Base-by-base conservation (phyloP, 805 yeast species). In the Candida sphagnicola region DNA sequence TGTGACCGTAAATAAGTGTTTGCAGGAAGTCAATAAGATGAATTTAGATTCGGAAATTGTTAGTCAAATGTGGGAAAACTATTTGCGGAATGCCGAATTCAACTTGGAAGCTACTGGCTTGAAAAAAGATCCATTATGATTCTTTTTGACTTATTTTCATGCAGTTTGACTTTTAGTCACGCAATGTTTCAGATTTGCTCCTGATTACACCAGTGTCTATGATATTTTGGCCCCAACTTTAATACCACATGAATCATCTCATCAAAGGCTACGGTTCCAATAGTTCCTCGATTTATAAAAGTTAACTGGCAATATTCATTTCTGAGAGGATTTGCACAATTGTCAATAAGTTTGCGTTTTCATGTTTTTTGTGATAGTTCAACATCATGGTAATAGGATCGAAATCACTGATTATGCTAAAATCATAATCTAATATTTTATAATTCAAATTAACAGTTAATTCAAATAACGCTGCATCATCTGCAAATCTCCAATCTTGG, bases 31-130 rank as follows among this genome's bases (percentile, higher is more conserved):
- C 10, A 85, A 82, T 55, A 67, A 74, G 40, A 77, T 77, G 37
- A 85, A 85, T 51, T 74, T 80, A 54, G 80, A 85, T 37, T 71
- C 82, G 4, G 93, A 85, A 45, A 65, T 84, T 24, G 75, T 85
- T 29, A 74, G 88, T 2, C 85, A 80, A 49, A 77, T 87, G 75
- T 85, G 93, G 86, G 85, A 80, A 39, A 82, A 79, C 48, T 87
- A 86, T 53, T 74, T 77, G 42, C 74, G 80, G 29, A 83, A 82
- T 49, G 80, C 83, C 3, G 79, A 80, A 48, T 85, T 80, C 59
- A 83, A 85, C 48, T 55, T 87, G 31, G 76, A 78, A 30, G 75
- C 84, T 13, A 81, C 87, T 1, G 79, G 78, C 1, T 80, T 79
- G 52, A 72, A 77, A 44, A 71, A 77, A 33, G 75, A 70, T n/a